These are phyloP conservation scores for Exophiala viscosa DNA, from an alignment of 2,329 filamentous ascomycete genomes.

Conservation along the genomic window DNA sequence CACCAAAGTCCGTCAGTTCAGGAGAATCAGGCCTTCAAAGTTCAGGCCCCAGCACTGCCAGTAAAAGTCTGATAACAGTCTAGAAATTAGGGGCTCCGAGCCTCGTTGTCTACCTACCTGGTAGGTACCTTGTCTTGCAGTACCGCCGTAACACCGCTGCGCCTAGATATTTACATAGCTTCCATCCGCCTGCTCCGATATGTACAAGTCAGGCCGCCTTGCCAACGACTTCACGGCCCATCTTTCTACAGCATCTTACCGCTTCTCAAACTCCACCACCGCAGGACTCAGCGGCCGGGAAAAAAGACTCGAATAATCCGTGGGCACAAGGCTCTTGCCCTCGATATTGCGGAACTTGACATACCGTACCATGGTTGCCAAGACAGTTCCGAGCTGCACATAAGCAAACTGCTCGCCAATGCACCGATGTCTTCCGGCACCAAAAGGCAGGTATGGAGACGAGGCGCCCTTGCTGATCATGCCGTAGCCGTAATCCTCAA, in stretches of 20 bases:
- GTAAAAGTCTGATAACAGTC: too few relatives aligned
- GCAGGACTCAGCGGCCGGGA: slow-evolving; percentile 64
- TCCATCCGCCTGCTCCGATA: too few relatives aligned
- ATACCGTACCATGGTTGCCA: slow-evolving; percentile 68
- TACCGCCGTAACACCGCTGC: too few relatives aligned
- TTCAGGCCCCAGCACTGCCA: too few relatives aligned
- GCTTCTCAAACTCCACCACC: slow-evolving; percentile 26
- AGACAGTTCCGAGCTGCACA: slow-evolving; percentile 82
- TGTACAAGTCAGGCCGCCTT: too few relatives aligned
- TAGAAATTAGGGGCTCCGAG: too few relatives aligned
- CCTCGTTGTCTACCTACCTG: too few relatives aligned
- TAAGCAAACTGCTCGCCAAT: slow-evolving; percentile 98
- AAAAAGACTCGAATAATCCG: slow-evolving; percentile 66
- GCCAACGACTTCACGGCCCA: neutral
- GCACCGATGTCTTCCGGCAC: slow-evolving; percentile 86
- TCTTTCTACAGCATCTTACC: neutral
- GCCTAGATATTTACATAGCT: too few relatives aligned
- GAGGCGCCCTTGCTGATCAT: slow-evolving; percentile 85
- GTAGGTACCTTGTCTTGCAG: too few relatives aligned
- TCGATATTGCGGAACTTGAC: slow-evolving; percentile 77
- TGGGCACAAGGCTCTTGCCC: slow-evolving; percentile 66
- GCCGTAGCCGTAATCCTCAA: slow-evolving; percentile 91
- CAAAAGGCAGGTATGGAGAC: slow-evolving; percentile 90
- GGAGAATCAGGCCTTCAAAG: too few relatives aligned
- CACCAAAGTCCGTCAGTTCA: too few relatives aligned